phyloP scores from a whole-genome alignment of 345 rosid species.

The Noccaea caerulescens region DNA sequence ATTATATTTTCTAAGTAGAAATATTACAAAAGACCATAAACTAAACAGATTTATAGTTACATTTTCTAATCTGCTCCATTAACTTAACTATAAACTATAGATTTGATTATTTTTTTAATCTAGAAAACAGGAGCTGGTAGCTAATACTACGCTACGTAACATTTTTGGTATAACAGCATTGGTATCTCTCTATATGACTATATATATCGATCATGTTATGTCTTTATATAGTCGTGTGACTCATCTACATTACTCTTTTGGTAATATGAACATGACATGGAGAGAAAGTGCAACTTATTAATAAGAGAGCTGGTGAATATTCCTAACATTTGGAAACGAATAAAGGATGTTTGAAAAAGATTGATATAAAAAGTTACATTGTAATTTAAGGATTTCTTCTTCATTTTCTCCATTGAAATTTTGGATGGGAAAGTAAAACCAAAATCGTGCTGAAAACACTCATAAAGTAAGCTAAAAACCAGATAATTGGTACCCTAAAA shows the following conservation, averaged over 20 bases:
- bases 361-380: not conserved
- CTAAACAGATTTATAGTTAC: too few relatives aligned
- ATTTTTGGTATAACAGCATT: not conserved
- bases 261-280: constrained; percentile 21
- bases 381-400: not conserved
- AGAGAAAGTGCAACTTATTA: constrained; percentile 21
- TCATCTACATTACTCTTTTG: constrained; percentile 25
- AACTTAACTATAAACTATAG: too few relatives aligned
- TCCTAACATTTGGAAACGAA: constrained; percentile 2
- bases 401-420: not conserved
- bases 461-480: not conserved
- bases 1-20: not conserved
- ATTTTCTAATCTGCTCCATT: too few relatives aligned
- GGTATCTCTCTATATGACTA: not conserved
- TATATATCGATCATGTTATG: constrained; percentile 1
- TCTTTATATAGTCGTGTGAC: constrained; percentile 18
- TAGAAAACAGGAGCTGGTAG: not conserved
- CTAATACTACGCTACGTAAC: constrained; percentile 23
- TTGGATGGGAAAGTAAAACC: not conserved
- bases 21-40: too few relatives aligned
- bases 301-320: constrained; percentile 15
- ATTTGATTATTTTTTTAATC: too few relatives aligned
- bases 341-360: not conserved
- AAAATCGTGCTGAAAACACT: not conserved
- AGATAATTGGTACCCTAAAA: not conserved